A percentile compares a stretch with the other conserved stretches of the same genome.
phyloP scores from a whole-genome alignment of 192 early-diverging fungal species.

The Mortierella alpina region DNA sequence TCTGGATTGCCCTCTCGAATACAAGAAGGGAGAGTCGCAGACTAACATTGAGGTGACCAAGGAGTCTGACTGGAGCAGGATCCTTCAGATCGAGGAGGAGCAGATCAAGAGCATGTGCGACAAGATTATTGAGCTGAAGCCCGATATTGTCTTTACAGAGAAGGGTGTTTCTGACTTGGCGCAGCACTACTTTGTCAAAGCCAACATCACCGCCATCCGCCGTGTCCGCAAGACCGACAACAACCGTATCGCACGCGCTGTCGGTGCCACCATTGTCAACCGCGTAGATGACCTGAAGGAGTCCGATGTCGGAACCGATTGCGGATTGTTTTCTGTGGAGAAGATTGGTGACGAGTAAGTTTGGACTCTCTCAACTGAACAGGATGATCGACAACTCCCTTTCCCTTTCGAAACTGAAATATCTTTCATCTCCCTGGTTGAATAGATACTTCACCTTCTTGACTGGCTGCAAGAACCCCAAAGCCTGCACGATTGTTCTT shows the following conservation, averaged over 20 bases:
- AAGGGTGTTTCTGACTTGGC: conserved; percentile 99
- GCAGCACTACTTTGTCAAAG: conserved; percentile 98
- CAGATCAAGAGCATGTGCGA: conserved; percentile 98
- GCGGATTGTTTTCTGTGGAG: conserved; percentile 93
- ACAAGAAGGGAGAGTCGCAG: conserved; percentile 99
- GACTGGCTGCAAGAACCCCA: conserved; percentile 94
- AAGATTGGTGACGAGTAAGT: conserved; percentile 97
- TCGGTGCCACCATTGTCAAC: conserved; percentile 96
- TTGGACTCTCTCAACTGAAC: neutral
- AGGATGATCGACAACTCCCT: neutral
- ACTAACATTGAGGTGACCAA: conserved; percentile 98
- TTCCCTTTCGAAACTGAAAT: neutral
- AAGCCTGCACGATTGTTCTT: conserved; percentile 97
- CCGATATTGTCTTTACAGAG: conserved; percentile 98
- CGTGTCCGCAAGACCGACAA: conserved; percentile 99
- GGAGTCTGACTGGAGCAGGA: conserved; percentile 95
- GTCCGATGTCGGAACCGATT: conserved; percentile 92
- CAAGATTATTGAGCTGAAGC: conserved; percentile 95
- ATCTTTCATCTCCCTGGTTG: neutral
- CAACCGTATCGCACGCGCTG: conserved; percentile 98
- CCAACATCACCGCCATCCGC: conserved; percentile 97
- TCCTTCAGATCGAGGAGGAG: conserved; percentile 99
- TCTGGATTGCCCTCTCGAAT: conserved; percentile 98
- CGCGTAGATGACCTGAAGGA: conserved; percentile 97
- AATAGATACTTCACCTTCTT: conserved; percentile 93